phyloP scores from a whole-genome alignment of 1,284 basidiomycete genomes.

The Austroboletus niveus region DNA sequence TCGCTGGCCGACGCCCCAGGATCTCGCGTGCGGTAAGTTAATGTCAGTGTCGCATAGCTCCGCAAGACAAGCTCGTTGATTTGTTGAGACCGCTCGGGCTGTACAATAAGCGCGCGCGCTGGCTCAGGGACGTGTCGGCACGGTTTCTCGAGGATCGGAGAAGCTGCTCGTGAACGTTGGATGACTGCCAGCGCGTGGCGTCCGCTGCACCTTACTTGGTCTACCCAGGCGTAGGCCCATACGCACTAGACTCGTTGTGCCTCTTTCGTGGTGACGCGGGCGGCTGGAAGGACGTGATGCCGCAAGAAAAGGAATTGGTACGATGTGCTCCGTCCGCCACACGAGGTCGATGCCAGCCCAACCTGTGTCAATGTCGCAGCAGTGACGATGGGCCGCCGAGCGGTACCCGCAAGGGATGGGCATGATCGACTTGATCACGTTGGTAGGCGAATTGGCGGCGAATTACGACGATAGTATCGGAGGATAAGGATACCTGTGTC shows the following conservation, averaged over 20 bases:
- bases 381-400: constrained; percentile 61
- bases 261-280: constrained; percentile 50
- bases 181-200: no score
- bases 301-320: constrained; percentile 60
- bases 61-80: constrained; percentile 39
- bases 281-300: constrained; percentile 58
- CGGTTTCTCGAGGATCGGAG: constrained; percentile 42
- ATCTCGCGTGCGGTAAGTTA: constrained; percentile 46
- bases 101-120: constrained; percentile 47
- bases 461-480: constrained; percentile 25
- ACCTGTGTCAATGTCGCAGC: constrained; percentile 30
- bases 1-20: constrained; percentile 52
- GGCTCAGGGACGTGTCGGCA: constrained; percentile 49
- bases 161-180: neutral
- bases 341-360: neutral
- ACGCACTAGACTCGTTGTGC: constrained; percentile 66
- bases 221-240: constrained; percentile 56
- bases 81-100: constrained; percentile 51
- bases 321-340: constrained; percentile 40
- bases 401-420: constrained; percentile 48
- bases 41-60: neutral
- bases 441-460: constrained; percentile 38
- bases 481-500: constrained; percentile 39
- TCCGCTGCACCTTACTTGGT: constrained; percentile 41
- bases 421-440: constrained; percentile 34